Evolutionary conservation across 2,329 filamentous ascomycete genomes (phyloP), one percentile per base, ranked within the genome.

Genomic region (Monosporascus cannonballus): DNA sequence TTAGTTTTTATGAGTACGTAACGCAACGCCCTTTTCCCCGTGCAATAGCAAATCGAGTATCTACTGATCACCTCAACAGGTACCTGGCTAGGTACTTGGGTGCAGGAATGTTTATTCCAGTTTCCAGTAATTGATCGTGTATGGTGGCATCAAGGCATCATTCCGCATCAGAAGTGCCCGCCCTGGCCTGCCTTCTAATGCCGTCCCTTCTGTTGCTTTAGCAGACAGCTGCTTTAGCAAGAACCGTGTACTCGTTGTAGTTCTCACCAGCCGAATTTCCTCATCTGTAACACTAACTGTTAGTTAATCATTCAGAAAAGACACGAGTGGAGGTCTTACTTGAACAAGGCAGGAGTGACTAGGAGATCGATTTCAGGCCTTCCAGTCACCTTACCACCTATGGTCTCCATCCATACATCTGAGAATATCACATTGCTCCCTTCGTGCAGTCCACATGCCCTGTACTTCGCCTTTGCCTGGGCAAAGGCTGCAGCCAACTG

Each of bases 371-470:
- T 18, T 42, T 4, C 7, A 20, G 6, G 39, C 1, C 17, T 20
- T 8, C 15, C 2, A 6, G n/a, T 14, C 18, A 20, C 7, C 14
- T 24, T 42, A 11, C 4, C 39, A 24, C 18, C 11, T 14, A 4
- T 4, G 14, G 14, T 42, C 18, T 42, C 39, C 39, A 42, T 42
- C 39, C 39, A 42, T 9, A 0, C 4, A 14, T 18, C 20, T 3
- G 18, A 3, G 20, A 42, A 20, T 5, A 6, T 42, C 18, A 5
- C 9, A 14, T 5, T 18, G 22, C 14, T 6, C 39, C 22, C 18
- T 0, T 20, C 1, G 9, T 5, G 0, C 17, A 1, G 1, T 14
- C 39, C 20, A 14, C 2, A 4, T 8, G 39, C n/a, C 1, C 1
- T 4, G 9, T 42, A 42, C 4, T 2, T 14, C 11, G 39, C 39